Conservation (phyloP, 495 filamentous ascomycete species). For the Penicillium steckii region DNA sequence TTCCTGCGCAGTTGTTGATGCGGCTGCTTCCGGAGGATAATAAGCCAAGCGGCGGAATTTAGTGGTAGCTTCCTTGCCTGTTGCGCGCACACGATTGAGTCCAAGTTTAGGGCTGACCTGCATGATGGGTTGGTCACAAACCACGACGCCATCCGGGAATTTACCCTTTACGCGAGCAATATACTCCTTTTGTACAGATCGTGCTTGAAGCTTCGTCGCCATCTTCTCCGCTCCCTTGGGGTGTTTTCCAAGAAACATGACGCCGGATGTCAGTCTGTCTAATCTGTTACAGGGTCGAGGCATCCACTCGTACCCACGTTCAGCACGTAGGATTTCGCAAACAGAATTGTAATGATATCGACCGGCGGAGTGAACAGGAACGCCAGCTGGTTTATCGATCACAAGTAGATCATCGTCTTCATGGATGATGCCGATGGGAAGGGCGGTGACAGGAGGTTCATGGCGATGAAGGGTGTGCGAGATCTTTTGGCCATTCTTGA, state of each 20-base stretch:
- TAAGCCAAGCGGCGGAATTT: constrained; percentile 89
- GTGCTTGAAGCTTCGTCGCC: constrained; percentile 63
- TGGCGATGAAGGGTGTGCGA: constrained; percentile 94
- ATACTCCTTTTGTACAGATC: constrained; percentile 91
- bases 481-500: constrained; percentile 82
- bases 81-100: constrained; percentile 87
- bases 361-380: constrained; percentile 92
- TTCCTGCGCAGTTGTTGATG: constrained; percentile 9
- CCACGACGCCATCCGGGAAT: constrained; percentile 77
- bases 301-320: constrained; percentile 66
- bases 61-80: constrained; percentile 83
- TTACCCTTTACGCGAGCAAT: constrained; percentile 85
- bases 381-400: constrained; percentile 92
- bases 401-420: constrained; percentile 91
- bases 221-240: constrained; percentile 76
- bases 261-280: constrained; percentile 89
- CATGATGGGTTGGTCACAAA: constrained; percentile 92
- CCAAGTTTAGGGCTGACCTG: constrained; percentile 93
- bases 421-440: constrained; percentile 76
- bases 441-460: constrained; percentile 85
- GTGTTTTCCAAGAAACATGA: constrained; percentile 96
- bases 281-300: constrained; percentile 89
- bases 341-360: constrained; percentile 94
- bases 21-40: constrained; percentile 56
- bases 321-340: constrained; percentile 85